These are phyloP conservation scores for Psilocybe azurescens DNA, from an alignment of 768 basidiomycete genomes.

Conservation along the genomic window DNA sequence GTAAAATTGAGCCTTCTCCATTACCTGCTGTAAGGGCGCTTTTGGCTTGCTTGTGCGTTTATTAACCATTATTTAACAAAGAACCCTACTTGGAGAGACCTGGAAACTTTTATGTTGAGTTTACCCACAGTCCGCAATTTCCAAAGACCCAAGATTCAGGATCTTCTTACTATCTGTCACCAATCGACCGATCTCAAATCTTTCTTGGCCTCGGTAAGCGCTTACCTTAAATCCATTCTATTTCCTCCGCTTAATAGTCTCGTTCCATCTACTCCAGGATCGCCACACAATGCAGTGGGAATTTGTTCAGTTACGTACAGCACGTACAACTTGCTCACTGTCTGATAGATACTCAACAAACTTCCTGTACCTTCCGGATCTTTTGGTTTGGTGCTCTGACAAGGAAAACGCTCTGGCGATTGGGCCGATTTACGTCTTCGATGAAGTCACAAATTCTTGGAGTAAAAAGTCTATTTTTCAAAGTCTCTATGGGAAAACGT, in stretches of 20 bases:
- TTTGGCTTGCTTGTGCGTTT: neutral
- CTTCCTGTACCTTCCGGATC: constrained; percentile 12
- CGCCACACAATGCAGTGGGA: neutral
- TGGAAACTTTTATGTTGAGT: neutral
- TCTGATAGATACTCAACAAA: constrained; percentile 4
- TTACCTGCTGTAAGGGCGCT: neutral
- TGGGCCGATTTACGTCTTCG: constrained; percentile 8
- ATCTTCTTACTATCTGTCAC: constrained; percentile 5
- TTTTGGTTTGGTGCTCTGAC: neutral
- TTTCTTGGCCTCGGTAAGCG: constrained; percentile 6
- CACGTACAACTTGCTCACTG: neutral
- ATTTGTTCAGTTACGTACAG: neutral
- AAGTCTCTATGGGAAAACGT: constrained; percentile 7
- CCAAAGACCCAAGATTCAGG: neutral
- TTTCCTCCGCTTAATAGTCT: neutral
- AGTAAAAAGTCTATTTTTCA: constrained; percentile 4
- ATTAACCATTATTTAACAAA: neutral
- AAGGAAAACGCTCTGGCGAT: constrained; percentile 5
- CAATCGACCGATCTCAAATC: constrained; percentile 2
- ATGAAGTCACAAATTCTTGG: constrained; percentile 1
- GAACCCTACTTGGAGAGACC: neutral
- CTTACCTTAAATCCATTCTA: neutral
- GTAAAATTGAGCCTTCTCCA: neutral
- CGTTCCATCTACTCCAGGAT: neutral
- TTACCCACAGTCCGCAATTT: neutral